These are phyloP conservation scores for Amaranthus palmeri DNA, from an alignment of 148 eudicot species.

Conservation along the genomic window DNA sequence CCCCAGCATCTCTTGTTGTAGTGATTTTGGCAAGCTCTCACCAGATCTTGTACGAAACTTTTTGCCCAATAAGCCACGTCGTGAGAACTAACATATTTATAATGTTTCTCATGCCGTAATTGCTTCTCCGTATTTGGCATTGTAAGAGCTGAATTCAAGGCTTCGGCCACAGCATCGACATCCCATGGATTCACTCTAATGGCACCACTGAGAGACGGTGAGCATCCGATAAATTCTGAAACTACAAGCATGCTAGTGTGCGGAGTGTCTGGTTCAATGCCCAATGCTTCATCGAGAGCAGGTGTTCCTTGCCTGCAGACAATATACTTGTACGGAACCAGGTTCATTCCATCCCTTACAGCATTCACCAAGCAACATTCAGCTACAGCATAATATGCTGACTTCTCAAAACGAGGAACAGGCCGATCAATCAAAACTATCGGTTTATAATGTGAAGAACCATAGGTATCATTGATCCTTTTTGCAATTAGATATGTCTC, in stretches of 20 bases:
- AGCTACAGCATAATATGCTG: constrained; percentile 64
- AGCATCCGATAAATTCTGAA: constrained; percentile 74
- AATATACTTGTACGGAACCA: constrained; percentile 60
- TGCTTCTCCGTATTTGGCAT: constrained; percentile 46
- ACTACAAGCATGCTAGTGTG: constrained; percentile 59
- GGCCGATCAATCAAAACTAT: constrained; percentile 52
- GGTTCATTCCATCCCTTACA: constrained; percentile 74
- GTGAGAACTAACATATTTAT: constrained; percentile 65
- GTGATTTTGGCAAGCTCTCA: constrained; percentile 61
- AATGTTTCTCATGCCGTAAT: constrained; percentile 62
- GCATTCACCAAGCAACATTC: constrained; percentile 79
- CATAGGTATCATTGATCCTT: constrained; percentile 48
- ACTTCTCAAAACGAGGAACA: constrained; percentile 48
- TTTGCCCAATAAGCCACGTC: constrained; percentile 69
- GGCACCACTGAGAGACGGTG: constrained; percentile 79
- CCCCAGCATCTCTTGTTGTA: constrained; percentile 64
- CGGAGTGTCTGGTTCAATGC: constrained; percentile 28
- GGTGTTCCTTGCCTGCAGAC: constrained; percentile 67
- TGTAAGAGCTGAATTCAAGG: constrained; percentile 37
- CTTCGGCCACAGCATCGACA: constrained; percentile 57
- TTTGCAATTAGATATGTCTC: constrained; percentile 43
- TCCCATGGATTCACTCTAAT: constrained; percentile 75
- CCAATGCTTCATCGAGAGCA: constrained; percentile 43
- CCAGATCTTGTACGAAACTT: constrained; percentile 60
- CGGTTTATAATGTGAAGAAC: constrained; percentile 43